A percentile compares a stretch with the other conserved stretches of the same genome.
Evolutionary conservation across 1,139 yeast genomes (phyloP).

Genomic region (Geotrichum histeridarum): DNA sequence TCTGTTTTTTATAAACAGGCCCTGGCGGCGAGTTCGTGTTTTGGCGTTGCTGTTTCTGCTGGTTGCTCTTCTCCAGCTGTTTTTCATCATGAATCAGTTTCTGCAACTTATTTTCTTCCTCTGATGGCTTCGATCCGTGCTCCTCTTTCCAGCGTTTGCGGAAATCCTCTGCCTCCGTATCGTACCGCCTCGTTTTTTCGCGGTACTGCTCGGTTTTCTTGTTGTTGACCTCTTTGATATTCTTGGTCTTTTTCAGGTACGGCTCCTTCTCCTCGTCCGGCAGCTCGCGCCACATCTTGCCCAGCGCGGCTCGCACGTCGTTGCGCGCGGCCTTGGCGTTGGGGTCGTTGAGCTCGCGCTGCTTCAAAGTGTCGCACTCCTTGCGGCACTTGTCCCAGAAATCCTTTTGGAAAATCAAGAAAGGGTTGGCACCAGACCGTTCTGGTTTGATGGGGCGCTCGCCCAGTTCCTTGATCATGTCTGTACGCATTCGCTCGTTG

Average conservation of each 20-base stretch:
- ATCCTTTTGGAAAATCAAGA: slow-evolving; percentile 41
- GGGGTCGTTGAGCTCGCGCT: slow-evolving; percentile 30
- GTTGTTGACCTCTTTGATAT: slow-evolving; percentile 36
- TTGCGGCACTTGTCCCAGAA: slow-evolving; percentile 42
- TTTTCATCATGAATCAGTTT: slow-evolving; percentile 20
- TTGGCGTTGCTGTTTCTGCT: slow-evolving; percentile 5
- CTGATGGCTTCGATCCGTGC: slow-evolving; percentile 35
- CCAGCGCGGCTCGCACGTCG: slow-evolving; percentile 43
- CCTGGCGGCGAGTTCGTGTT: background rate
- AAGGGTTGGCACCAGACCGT: slow-evolving; percentile 41
- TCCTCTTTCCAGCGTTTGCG: slow-evolving; percentile 39
- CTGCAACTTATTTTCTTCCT: slow-evolving; percentile 32
- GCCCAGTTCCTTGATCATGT: slow-evolving; percentile 37
- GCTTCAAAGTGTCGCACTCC: slow-evolving; percentile 37
- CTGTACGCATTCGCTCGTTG: slow-evolving; percentile 36
- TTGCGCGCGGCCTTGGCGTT: slow-evolving; percentile 39
- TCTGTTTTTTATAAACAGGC: background rate
- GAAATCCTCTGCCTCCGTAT: slow-evolving; percentile 40
- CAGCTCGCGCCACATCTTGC: slow-evolving; percentile 42
- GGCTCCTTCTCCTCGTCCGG: slow-evolving; percentile 40
- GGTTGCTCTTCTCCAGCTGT: slow-evolving; percentile 8
- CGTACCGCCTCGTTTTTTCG: slow-evolving; percentile 35
- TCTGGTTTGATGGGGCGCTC: slow-evolving; percentile 41
- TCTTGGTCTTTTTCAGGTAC: slow-evolving; percentile 36
- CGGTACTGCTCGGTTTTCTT: slow-evolving; percentile 36